Conservation (phyloP, 129 eudicot genomes). For the Centaurea solstitialis region DNA sequence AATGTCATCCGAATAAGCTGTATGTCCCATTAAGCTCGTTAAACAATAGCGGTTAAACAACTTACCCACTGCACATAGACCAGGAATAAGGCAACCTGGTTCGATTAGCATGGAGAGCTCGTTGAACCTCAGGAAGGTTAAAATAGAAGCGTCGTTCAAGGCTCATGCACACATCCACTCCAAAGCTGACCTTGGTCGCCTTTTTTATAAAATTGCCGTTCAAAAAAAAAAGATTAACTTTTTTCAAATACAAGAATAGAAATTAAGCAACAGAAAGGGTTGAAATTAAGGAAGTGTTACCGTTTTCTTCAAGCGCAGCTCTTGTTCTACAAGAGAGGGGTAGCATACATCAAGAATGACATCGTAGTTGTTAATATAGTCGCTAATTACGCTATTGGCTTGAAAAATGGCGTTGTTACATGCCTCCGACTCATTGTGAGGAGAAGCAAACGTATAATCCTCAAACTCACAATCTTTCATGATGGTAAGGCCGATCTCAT, state of each 20-base stretch:
- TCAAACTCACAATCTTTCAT: constrained; percentile 83
- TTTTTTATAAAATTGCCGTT: constrained; percentile 15
- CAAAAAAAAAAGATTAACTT: not conserved
- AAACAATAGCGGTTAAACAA: not conserved
- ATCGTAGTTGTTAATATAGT: constrained; percentile 76
- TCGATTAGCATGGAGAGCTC: constrained; percentile 93
- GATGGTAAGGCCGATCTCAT: constrained; percentile 79
- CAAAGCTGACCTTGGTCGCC: constrained; percentile 87
- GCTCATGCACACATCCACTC: constrained; percentile 90
- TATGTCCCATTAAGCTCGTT: no score
- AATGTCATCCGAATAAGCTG: no score
- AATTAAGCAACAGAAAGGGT: not conserved
- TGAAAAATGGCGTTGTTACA: constrained; percentile 60
- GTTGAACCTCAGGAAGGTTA: constrained; percentile 93
- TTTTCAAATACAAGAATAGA: not conserved
- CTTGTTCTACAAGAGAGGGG: constrained; percentile 93
- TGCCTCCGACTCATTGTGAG: constrained; percentile 65
- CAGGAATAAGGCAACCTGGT: constrained; percentile 78
- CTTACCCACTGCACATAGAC: constrained; percentile 95
- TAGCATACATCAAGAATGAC: constrained; percentile 95
- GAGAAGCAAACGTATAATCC: constrained; percentile 72
- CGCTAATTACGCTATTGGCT: constrained; percentile 69
- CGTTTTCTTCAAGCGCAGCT: constrained; percentile 65
- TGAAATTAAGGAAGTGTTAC: constrained; percentile 30
- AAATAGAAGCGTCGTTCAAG: constrained; percentile 78